phyloP scores from a whole-genome alignment of 257 asterid genomes.

The Phtheirospermum japonicum region DNA sequence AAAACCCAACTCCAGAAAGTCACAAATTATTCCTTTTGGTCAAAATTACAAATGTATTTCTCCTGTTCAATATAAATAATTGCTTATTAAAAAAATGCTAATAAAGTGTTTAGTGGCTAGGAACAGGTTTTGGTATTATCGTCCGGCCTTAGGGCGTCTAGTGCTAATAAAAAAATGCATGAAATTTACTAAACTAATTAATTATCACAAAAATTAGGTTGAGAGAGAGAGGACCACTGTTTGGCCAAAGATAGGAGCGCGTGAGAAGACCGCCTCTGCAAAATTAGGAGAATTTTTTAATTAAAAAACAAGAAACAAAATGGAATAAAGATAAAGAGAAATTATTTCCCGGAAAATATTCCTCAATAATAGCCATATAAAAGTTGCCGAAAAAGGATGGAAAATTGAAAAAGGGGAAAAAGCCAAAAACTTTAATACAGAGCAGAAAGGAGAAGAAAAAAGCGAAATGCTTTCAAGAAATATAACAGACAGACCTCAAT shows the following conservation, averaged over 20 bases:
- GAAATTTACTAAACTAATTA: no score
- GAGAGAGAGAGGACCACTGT: neutral
- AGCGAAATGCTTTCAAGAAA: slow-evolving; percentile 20
- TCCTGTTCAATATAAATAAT: no score
- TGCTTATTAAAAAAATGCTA: no score
- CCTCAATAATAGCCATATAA: slow-evolving; percentile 25
- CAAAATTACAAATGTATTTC: no score
- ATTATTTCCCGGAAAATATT: neutral
- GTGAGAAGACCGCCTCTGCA: slow-evolving; percentile 32
- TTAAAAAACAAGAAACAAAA: neutral
- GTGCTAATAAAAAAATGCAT: neutral
- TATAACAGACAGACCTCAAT: slow-evolving; percentile 25
- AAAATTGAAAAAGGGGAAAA: neutral
- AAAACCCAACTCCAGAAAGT: neutral
- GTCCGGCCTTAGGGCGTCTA: no score
- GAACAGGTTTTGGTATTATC: no score
- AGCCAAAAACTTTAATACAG: neutral
- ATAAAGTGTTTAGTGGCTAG: no score
- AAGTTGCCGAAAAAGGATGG: slow-evolving; percentile 21
- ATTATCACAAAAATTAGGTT: neutral
- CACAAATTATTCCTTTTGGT: no score
- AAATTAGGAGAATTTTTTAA: no score
- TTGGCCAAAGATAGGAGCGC: slow-evolving; percentile 44
- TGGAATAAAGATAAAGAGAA: neutral
- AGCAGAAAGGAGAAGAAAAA: neutral